Base-by-base conservation (phyloP, 257 asterid species). In the Nicotiana attenuata region DNA sequence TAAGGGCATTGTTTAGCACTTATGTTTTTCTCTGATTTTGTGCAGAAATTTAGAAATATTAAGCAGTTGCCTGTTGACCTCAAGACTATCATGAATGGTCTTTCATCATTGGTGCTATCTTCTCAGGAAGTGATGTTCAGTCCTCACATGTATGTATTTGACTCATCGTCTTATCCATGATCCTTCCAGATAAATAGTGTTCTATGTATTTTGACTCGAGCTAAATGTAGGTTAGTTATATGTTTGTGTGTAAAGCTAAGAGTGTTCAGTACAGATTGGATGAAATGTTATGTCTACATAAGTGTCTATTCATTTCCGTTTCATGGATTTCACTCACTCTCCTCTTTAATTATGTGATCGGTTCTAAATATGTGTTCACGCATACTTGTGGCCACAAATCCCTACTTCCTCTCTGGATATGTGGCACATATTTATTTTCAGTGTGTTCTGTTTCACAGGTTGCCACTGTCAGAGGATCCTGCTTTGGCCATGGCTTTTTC, bases 401-500 rank as follows among this genome's bases (percentile, higher is more conserved):
- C 1, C 28, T 59, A n/a, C 17, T 77, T 84, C 22, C 76, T 67
- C 24, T 66, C 22, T 80, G 71, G 47, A 64, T 53, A 45, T 24
- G 77, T 77, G 50, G 52, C 76, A 15, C 35, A 45, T 45, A 13
- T 17, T 13, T 31, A 47, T 29, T 53, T 79, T 84, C 52, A 59
- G 76, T 84, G 41, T 83, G 6, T 17, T 67, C n/a, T 88, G 57
- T 83, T 80, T 31, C 83, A 75, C 89, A 96, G 99, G 95, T 82
- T 96, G 81, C 87, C 97, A 4, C 90, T 96, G 81, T 94, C 99
- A 19, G 99, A 96, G 82, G 97, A 96, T 83, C 94, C 97, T 87
- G 94, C 97, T 80, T 85, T 96, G 91, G 97, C 99, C 71, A 96
- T 96, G 98, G 97, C 97, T 4, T 96, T 96, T 85, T 93, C 99